Conservation (phyloP, 2,329 filamentous ascomycete genomes). For the Orbilia blumenaviensis region DNA sequence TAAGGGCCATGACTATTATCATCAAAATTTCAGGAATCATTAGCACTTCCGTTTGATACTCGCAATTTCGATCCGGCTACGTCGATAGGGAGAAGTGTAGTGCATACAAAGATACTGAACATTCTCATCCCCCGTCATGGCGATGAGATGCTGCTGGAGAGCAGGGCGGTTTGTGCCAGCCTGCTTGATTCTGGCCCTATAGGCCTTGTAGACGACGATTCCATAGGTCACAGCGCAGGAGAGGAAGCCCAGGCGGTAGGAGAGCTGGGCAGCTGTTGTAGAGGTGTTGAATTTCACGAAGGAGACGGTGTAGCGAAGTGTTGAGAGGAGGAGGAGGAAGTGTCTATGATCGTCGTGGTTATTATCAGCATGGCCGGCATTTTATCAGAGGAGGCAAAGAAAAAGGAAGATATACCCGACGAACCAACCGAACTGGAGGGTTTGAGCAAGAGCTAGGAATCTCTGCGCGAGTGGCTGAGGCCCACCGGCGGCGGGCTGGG, state of each 20-base stretch:
- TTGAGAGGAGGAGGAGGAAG: conserved; percentile 81
- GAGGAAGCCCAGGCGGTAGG: conserved; percentile 89
- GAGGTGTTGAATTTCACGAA: conserved; percentile 90
- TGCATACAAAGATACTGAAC: conserved; percentile 91
- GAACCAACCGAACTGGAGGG: conserved; percentile 91
- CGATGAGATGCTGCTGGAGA: conserved; percentile 70
- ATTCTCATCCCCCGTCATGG: conserved; percentile 87
- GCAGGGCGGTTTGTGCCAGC: conserved; percentile 63
- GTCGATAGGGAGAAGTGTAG: not conserved
- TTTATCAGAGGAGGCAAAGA: conserved; percentile 40
- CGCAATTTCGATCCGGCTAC: too few relatives aligned
- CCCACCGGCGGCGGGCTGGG: conserved; percentile 59
- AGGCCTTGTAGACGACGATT: conserved; percentile 98
- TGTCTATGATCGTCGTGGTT: conserved; percentile 69
- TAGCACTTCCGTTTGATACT: too few relatives aligned
- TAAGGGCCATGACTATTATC: conserved; percentile 87
- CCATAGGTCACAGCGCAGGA: conserved; percentile 92
- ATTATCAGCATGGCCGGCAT: conserved; percentile 31
- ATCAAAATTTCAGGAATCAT: too few relatives aligned
- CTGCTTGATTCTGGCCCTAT: conserved; percentile 79
- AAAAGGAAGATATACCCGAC: conserved; percentile 71
- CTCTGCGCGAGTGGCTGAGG: conserved; percentile 73
- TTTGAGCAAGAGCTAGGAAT: conserved; percentile 80
- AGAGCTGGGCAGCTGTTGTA: conserved; percentile 77
- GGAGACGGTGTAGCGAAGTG: conserved; percentile 82